These are phyloP conservation scores for Cyberlindnera mrakii DNA, from an alignment of 805 yeast genomes.

Conservation along the genomic window DNA sequence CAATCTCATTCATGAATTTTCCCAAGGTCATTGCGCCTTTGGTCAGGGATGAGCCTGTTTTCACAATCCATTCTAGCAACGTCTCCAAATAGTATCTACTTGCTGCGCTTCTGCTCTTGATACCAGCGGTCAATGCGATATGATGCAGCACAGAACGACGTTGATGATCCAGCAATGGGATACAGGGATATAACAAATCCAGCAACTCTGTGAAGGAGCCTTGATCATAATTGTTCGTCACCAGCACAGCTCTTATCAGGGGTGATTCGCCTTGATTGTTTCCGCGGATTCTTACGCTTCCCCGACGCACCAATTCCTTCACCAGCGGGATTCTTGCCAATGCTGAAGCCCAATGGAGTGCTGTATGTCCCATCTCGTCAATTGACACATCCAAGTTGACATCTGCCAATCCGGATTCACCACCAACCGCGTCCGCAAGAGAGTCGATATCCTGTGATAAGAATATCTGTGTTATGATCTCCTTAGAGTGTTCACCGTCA, in stretches of 20 bases:
- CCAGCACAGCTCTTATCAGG: slow-evolving; percentile 75
- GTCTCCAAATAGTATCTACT: slow-evolving; percentile 68
- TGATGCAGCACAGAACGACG: slow-evolving; percentile 84
- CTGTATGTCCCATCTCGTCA: slow-evolving; percentile 90
- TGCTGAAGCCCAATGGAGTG: slow-evolving; percentile 94
- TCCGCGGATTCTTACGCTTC: slow-evolving; percentile 66
- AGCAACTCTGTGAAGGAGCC: slow-evolving; percentile 68
- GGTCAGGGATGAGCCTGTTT: slow-evolving; percentile 39
- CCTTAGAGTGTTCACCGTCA: slow-evolving; percentile 35
- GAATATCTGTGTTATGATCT: slow-evolving; percentile 45
- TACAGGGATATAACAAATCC: slow-evolving; percentile 69
- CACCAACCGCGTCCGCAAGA: slow-evolving; percentile 26
- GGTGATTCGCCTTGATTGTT: slow-evolving; percentile 88
- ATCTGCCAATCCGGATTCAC: slow-evolving; percentile 21
- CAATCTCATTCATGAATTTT: slow-evolving; percentile 59
- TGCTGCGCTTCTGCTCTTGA: slow-evolving; percentile 67
- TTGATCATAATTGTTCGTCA: slow-evolving; percentile 75
- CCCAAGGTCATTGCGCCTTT: slow-evolving; percentile 44
- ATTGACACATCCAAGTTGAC: slow-evolving; percentile 77
- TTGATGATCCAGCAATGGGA: slow-evolving; percentile 57
- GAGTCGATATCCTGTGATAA: slow-evolving; percentile 33
- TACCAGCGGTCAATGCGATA: slow-evolving; percentile 73
- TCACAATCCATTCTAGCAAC: slow-evolving; percentile 72
- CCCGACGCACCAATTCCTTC: slow-evolving; percentile 56
- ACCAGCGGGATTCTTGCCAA: slow-evolving; percentile 74